Base-by-base conservation (phyloP, 345 rosid species). In the Syzygium aromaticum region DNA sequence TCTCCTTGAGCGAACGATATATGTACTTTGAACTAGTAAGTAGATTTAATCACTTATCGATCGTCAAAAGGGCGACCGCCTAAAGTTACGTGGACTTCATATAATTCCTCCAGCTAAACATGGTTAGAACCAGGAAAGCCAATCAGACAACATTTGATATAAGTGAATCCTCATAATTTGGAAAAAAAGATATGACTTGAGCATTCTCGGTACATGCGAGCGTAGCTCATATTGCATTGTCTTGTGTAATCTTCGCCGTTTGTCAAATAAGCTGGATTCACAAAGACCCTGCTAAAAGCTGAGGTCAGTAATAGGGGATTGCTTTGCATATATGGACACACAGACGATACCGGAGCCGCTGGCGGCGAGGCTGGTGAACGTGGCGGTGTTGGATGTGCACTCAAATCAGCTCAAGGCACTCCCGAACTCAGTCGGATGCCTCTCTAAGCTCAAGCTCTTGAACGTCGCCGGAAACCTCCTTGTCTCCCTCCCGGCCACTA, bases 291-390 rank as follows among this genome's bases (percentile, higher is more conserved):
- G 38, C 57, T n/a, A 38, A 10, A 8, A 84, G 49, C 38, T 84
- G 30, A 54, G 7, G 57, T 43, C 52, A 51, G 43, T 52, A 53
- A 84, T 7, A 51, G 40, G 46, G 38, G 46, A 54, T 40, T 84
- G 86, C 54, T 33, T 28, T 40, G 53, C 57, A 38, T 30, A 84
- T 63, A 11, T 11, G 61, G 27, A 19, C 85, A 51, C 27, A 54
- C 94, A 97, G 99, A 93, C 33, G 52, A 95, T 97, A 92, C 98
- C 98, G 40, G 99, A 97, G 90, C 95, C 99, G 1, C 87, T 96
- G 28, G 93, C 93, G 51, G 99, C 98, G 4, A 94, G 99, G 91
- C 89, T 97, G 88, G 90, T 95, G 46, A 97, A 97, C 85, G 89
- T 95, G 89, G 91, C 92, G 90, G 94, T 90, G 88, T 85, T 97